Evolutionary conservation across 2,329 filamentous ascomycete genomes (phyloP).

Genomic region (Claviceps maximensis): DNA sequence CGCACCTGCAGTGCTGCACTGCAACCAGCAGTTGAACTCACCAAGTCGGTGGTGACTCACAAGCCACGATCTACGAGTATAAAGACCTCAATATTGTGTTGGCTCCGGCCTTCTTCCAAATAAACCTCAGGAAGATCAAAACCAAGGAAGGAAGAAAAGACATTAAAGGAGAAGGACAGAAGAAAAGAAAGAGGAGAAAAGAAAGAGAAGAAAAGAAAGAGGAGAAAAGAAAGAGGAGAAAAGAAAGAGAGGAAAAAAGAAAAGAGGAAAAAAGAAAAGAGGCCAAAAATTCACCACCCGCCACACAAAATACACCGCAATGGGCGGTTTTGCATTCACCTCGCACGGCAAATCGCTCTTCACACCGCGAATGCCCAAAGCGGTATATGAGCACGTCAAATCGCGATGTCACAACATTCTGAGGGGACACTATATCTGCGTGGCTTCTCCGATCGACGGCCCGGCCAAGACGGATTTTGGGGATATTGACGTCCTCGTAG

Average conservation of each 20-base stretch:
- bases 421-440: slow-evolving; percentile 35
- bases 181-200: no score
- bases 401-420: slow-evolving; percentile 32
- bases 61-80: no score
- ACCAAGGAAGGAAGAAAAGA: no score
- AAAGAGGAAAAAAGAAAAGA: background rate
- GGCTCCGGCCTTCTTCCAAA: no score
- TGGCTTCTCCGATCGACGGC: slow-evolving; percentile 51
- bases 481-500: slow-evolving; percentile 60
- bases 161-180: no score
- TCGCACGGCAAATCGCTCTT: slow-evolving; percentile 30
- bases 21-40: no score
- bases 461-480: slow-evolving; percentile 56
- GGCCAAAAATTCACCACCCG: background rate
- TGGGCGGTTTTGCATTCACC: slow-evolving; percentile 55
- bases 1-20: no score
- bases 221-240: background rate
- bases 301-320: slow-evolving; percentile 18
- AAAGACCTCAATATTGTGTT: no score
- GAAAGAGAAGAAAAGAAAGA: background rate
- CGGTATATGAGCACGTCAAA: slow-evolving; percentile 42
- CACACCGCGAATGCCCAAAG: slow-evolving; percentile 52
- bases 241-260: background rate
- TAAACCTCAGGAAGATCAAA: no score
- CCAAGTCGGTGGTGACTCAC: no score